Evolutionary conservation across 2,329 filamentous ascomycete genomes (phyloP).

Genomic region (Laburnicola sp.): DNA sequence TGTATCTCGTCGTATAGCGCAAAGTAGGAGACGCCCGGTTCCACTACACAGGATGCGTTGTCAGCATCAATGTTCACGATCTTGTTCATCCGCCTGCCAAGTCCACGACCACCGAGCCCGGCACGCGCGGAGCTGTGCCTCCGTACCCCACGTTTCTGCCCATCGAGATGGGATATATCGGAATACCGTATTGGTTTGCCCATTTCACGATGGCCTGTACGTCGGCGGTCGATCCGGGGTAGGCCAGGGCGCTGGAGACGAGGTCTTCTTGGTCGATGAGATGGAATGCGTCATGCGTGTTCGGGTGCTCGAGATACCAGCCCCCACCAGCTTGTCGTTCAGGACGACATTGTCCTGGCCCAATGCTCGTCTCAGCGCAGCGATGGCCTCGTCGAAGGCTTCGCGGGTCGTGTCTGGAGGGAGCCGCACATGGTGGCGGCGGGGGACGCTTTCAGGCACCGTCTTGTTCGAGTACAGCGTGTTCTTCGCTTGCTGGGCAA

Average conservation of each 20-base stretch:
- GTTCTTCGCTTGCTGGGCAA: constrained; percentile 22
- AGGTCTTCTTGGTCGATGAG: constrained; percentile 51
- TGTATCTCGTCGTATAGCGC: constrained; percentile 51
- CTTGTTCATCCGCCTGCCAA: constrained; percentile 49
- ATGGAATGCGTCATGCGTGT: constrained; percentile 31
- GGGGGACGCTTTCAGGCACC: constrained; percentile 20
- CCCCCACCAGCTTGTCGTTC: constrained; percentile 23
- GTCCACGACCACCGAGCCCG: constrained; percentile 51
- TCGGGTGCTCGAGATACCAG: constrained; percentile 27
- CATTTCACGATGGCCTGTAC: constrained; percentile 23
- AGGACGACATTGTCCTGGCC: constrained; percentile 20
- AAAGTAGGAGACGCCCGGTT: constrained; percentile 53
- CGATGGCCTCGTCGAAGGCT: constrained; percentile 22
- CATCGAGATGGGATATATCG: constrained; percentile 38
- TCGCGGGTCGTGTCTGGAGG: constrained; percentile 22
- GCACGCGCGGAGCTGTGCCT: constrained; percentile 52
- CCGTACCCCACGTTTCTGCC: constrained; percentile 55
- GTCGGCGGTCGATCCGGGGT: constrained; percentile 33
- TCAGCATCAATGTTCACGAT: constrained; percentile 47
- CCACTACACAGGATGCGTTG: constrained; percentile 45
- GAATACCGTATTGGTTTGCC: constrained; percentile 36
- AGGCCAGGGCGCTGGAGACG: constrained; percentile 50
- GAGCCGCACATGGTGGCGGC: constrained; percentile 16
- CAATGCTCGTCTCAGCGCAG: constrained; percentile 9
- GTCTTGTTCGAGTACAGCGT: constrained; percentile 22